Evolutionary conservation across 345 rosid species (phyloP).

Genomic region (Arabidopsis arenosa): DNA sequence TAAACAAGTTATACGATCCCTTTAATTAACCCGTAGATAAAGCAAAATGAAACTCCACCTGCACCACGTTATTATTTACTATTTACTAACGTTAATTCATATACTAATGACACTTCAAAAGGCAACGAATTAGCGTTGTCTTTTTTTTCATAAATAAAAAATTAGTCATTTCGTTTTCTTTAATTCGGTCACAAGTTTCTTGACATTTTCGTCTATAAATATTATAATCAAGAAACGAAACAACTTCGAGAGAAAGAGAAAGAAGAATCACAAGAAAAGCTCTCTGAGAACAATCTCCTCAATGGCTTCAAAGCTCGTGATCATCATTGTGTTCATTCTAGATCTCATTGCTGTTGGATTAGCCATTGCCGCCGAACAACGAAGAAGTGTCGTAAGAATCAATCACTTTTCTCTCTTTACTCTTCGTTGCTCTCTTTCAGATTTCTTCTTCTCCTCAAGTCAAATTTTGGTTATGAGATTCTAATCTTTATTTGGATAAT

Average conservation of each 20-base stretch:
- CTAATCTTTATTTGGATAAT: not conserved
- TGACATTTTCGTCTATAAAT: slow-evolving; percentile 29
- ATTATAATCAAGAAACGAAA: slow-evolving; percentile 13
- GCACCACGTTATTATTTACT: slow-evolving; percentile 19
- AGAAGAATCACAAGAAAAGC: slow-evolving; percentile 13
- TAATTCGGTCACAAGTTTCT: slow-evolving; percentile 33
- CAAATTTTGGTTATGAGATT: slow-evolving; percentile 6
- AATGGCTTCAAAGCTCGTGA: slow-evolving; percentile 88
- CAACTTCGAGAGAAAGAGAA: slow-evolving; percentile 32
- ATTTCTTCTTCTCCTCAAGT: slow-evolving; percentile 13
- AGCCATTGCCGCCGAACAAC: slow-evolving; percentile 97
- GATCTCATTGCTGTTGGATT: slow-evolving; percentile 92
- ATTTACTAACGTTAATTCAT: not conserved
- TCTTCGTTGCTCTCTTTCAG: not conserved
- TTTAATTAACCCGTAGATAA: slow-evolving; percentile 43
- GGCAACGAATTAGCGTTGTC: slow-evolving; percentile 21
- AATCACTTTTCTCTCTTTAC: not conserved
- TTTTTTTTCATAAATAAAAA: slow-evolving; percentile 14
- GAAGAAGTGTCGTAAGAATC: slow-evolving; percentile 84
- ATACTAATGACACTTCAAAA: not conserved
- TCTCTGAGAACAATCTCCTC: slow-evolving; percentile 27
- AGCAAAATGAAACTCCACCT: slow-evolving; percentile 21
- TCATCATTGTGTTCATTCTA: slow-evolving; percentile 66
- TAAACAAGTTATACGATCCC: slow-evolving; percentile 25
- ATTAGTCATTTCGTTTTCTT: slow-evolving; percentile 26